Base-by-base conservation (phyloP, 257 asterid genomes). In the Craterostigma plantagineum region DNA sequence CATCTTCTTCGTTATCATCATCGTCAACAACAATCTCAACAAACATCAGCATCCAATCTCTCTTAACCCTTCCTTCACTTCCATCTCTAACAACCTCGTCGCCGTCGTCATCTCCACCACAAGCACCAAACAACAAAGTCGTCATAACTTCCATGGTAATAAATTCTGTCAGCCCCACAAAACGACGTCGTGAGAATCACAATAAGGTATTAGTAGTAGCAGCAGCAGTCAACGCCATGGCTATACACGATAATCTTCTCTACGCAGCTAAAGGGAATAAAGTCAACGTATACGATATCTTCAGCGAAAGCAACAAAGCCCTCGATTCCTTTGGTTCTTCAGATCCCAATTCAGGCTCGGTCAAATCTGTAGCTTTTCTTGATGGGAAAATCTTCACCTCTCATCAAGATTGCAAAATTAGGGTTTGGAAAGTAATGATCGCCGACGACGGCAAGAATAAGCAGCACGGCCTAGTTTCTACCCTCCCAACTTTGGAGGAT, bases 331-430 rank as follows among this genome's bases (percentile, higher is more conserved):
- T 86, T 52, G 54, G 45, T 8, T 38, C 10, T 53, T 62, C 16
- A 7, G 59, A 50, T 0, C 6, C 55, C 7, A 56, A 70, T 23
- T 12, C 71, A 23, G 92, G 83, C 11, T 50, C 86, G 7, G 69
- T 70, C 44, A 86, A 86, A 42, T 81, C 92, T 33, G 40, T 81
- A 9, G 54, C 62, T 3, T 81, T 86, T 43, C 27, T 35, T 34
- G 43, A 47, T 41, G 81, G 70, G 4, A 71, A 61, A 23, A 46
- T 81, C 16, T 69, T 75, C 72, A 77, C 84, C 0, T 86, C 94
- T 0, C 96, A 86, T 34, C 96, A 86, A 42, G 94, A 85, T 42
- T 58, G 94, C 43, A 75, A 52, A 47, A 81, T 85, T 66, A 65
- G 86, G 0, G 77, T 66, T 0, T 85, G 96, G 96, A 65, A 57